Conservation (phyloP, 495 filamentous ascomycete species). For the Neurospora sp. region DNA sequence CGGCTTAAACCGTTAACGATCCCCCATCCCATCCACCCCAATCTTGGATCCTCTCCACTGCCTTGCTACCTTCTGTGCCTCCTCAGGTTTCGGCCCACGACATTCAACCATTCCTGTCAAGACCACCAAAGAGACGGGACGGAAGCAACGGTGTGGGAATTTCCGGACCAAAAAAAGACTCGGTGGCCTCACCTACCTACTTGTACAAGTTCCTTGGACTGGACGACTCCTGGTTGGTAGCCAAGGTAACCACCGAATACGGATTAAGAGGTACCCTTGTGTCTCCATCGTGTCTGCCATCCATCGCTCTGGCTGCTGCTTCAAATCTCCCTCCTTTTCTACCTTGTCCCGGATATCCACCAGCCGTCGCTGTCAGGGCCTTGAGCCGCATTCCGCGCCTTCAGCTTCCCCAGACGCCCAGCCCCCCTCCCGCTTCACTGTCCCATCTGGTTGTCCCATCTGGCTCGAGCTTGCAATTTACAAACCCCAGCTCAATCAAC, state of each 20-base stretch:
- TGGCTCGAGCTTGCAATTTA: constrained; percentile 15
- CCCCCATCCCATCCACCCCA: not conserved
- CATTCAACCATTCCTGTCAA: not conserved
- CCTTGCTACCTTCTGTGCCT: not conserved
- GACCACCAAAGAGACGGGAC: not conserved
- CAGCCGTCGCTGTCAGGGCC: not conserved
- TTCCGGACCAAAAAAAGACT: not conserved
- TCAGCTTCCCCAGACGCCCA: constrained; percentile 1
- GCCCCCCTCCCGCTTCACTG: constrained; percentile 7
- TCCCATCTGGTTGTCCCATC: constrained; percentile 1
- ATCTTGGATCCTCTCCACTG: not conserved
- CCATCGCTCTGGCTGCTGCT: not conserved
- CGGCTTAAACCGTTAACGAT: not conserved
- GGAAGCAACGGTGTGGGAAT: not conserved
- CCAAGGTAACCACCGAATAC: not conserved
- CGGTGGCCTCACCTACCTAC: not conserved
- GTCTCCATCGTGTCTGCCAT: not conserved
- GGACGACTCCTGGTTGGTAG: not conserved
- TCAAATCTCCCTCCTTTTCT: not conserved
- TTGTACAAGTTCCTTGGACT: not conserved
- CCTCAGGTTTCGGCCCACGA: not conserved
- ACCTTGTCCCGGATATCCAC: not conserved
- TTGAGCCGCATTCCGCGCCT: not conserved
- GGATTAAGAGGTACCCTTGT: not conserved
- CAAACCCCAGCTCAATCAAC: constrained; percentile 20